These are phyloP conservation scores for Eucommia ulmoides DNA, from an alignment of 257 asterid genomes.

Conservation along the genomic window DNA sequence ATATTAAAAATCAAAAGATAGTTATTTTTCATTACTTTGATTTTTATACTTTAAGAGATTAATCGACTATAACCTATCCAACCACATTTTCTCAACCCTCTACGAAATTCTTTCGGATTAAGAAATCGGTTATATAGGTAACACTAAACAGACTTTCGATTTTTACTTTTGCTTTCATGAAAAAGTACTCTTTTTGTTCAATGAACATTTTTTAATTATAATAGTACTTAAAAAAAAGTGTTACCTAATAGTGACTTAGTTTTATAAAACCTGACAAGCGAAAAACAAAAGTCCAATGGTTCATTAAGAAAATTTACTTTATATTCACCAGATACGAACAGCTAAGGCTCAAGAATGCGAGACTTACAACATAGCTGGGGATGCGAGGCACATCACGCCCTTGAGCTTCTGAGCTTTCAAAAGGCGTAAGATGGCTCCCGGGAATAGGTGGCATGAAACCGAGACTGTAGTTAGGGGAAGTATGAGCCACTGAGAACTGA, in stretches of 20 bases:
- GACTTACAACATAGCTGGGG: constrained; percentile 64
- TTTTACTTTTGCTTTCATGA: not conserved
- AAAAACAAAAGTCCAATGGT: no score
- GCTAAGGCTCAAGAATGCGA: constrained; percentile 5
- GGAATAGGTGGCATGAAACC: constrained; percentile 53
- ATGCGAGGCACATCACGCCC: constrained; percentile 57
- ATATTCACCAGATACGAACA: constrained; percentile 1
- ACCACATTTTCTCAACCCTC: no score
- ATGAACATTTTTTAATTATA: no score
- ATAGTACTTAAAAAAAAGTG: not conserved
- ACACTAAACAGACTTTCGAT: not conserved
- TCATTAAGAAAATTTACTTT: not conserved
- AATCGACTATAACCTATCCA: no score
- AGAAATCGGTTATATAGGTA: no score
- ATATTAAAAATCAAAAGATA: no score
- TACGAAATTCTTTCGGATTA: no score
- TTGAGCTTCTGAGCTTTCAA: constrained; percentile 61
- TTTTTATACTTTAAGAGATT: no score
- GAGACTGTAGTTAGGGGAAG: constrained; percentile 46
- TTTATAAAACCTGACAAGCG: not conserved
- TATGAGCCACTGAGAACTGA: constrained; percentile 38
- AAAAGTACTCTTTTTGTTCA: no score
- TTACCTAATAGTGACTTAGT: not conserved
- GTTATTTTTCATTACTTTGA: no score
- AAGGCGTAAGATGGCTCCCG: constrained; percentile 43